Evolutionary conservation across 768 basidiomycete genomes (phyloP).

Genomic region (Leccinum aurantiacum): DNA sequence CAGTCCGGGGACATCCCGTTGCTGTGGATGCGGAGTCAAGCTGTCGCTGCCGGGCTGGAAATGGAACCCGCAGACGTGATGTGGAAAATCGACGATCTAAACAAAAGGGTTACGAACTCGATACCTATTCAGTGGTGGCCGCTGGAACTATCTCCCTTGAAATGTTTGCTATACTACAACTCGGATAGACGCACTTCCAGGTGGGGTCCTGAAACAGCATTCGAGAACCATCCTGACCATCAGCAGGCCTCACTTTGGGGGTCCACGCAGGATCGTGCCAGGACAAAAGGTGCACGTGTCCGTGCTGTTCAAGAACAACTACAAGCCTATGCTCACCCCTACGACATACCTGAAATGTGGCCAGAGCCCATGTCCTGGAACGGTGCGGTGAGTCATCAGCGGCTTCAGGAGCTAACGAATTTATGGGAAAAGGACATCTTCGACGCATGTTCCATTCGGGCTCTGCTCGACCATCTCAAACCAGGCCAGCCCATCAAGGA

Average conservation of each 20-base stretch:
- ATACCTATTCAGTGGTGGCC: conserved; percentile 23
- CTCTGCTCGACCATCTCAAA: conserved; percentile 21
- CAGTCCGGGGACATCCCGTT: conserved; percentile 31
- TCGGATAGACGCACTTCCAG: conserved; percentile 22
- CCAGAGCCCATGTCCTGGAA: conserved; percentile 34
- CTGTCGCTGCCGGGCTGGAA: conserved; percentile 24
- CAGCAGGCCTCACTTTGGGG: conserved; percentile 28
- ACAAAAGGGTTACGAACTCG: conserved; percentile 22
- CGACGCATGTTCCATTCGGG: conserved; percentile 19
- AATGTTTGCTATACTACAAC: conserved; percentile 28
- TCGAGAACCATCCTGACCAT: conserved; percentile 7
- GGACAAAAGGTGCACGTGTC: conserved; percentile 36
- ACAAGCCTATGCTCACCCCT: conserved; percentile 29
- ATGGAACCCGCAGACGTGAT: conserved; percentile 26
- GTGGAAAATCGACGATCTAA: conserved; percentile 31
- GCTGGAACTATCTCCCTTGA: conserved; percentile 26
- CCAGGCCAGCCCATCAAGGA: conserved; percentile 19
- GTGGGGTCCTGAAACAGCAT: conserved; percentile 8
- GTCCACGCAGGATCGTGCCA: conserved; percentile 26
- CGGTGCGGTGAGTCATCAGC: conserved; percentile 20
- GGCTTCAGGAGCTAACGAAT: conserved; percentile 16
- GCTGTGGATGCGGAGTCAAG: conserved; percentile 35
- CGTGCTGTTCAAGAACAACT: conserved; percentile 30
- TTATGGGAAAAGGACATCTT: conserved; percentile 34
- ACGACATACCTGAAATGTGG: conserved; percentile 24